Percentiles rank a stretch among this genome's conserved stretches.
These are phyloP conservation scores for Nemania serpens DNA, from an alignment of 2,329 filamentous ascomycete genomes.

Conservation along the genomic window DNA sequence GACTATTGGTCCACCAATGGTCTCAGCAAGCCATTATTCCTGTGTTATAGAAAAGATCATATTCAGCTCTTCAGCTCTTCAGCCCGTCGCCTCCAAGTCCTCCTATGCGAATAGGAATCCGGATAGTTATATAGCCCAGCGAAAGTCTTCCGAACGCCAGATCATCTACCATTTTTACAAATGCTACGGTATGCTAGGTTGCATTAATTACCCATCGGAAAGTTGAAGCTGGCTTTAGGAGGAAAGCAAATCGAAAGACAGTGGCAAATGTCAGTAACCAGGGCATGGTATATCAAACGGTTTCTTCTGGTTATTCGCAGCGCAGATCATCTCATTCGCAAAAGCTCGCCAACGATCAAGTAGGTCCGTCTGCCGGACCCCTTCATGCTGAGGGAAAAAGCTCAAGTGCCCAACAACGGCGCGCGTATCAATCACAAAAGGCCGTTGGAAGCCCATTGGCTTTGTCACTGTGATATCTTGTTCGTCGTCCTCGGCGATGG, in stretches of 20 bases:
- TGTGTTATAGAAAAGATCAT: no score
- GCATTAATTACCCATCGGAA: not conserved
- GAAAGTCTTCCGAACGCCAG: slow-evolving; percentile 1
- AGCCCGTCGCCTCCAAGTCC: not conserved
- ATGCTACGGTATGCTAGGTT: not conserved
- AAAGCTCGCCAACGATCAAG: slow-evolving; percentile 58
- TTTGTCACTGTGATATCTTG: slow-evolving; percentile 50
- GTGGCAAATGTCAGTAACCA: slow-evolving; percentile 29
- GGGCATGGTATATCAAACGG: slow-evolving; percentile 37
- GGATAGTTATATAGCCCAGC: not conserved
- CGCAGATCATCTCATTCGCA: slow-evolving; percentile 57
- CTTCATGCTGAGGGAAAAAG: slow-evolving; percentile 49
- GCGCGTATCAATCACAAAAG: slow-evolving; percentile 58
- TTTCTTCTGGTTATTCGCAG: slow-evolving; percentile 31
- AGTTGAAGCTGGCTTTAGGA: not conserved
- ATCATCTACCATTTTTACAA: not conserved
- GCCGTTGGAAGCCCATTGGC: slow-evolving; percentile 45
- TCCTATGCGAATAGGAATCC: not conserved
- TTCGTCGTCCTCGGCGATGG: slow-evolving; percentile 51
- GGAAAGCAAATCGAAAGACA: not conserved
- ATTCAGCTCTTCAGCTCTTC: not conserved
- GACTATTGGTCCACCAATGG: no score
- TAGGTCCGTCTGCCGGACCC: slow-evolving; percentile 56
- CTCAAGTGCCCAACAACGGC: slow-evolving; percentile 59
- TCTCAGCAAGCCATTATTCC: no score